A percentile compares a stretch with the other conserved stretches of the same genome.
phyloP scores from a whole-genome alignment of 148 eudicot genomes.

The Pouteria glomerata region DNA sequence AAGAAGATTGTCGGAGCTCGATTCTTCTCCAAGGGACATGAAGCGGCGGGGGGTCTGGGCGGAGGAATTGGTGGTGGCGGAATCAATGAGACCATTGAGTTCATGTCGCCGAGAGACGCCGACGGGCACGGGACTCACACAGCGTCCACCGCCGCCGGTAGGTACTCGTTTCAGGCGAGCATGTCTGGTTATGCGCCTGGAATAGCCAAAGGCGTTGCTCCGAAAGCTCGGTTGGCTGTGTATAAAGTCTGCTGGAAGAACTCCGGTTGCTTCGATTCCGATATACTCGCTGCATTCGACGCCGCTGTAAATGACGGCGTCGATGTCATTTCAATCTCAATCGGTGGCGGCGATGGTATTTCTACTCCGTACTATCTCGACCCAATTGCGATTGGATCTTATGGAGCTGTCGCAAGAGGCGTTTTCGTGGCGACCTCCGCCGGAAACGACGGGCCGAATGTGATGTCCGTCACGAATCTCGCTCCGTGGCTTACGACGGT shows the following conservation, averaged over 20 bases:
- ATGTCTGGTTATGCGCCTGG: constrained; percentile 87
- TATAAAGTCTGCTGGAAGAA: constrained; percentile 93
- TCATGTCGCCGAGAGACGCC: constrained; percentile 71
- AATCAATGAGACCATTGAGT: constrained; percentile 54
- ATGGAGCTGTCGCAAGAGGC: constrained; percentile 78
- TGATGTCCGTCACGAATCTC: constrained; percentile 88
- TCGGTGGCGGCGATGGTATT: constrained; percentile 93
- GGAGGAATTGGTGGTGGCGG: constrained; percentile 48
- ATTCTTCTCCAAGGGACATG: constrained; percentile 76
- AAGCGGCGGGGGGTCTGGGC: constrained; percentile 40
- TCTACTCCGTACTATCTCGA: constrained; percentile 95
- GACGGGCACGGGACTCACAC: constrained; percentile 99
- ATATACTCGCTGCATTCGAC: constrained; percentile 84
- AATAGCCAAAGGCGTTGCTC: constrained; percentile 92
- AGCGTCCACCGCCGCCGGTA: constrained; percentile 90
- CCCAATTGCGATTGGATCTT: constrained; percentile 93
- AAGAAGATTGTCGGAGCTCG: constrained; percentile 76
- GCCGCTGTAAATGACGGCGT: constrained; percentile 87
- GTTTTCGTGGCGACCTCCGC: constrained; percentile 85
- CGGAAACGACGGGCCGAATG: constrained; percentile 91
- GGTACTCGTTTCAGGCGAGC: constrained; percentile 62
- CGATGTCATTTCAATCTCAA: constrained; percentile 80
- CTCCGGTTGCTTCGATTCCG: constrained; percentile 91
- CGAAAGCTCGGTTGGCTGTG: constrained; percentile 76
- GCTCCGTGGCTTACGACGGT: constrained; percentile 96